Conservation (phyloP, 106 monocot species). For the Acanthochlamys bracteata region DNA sequence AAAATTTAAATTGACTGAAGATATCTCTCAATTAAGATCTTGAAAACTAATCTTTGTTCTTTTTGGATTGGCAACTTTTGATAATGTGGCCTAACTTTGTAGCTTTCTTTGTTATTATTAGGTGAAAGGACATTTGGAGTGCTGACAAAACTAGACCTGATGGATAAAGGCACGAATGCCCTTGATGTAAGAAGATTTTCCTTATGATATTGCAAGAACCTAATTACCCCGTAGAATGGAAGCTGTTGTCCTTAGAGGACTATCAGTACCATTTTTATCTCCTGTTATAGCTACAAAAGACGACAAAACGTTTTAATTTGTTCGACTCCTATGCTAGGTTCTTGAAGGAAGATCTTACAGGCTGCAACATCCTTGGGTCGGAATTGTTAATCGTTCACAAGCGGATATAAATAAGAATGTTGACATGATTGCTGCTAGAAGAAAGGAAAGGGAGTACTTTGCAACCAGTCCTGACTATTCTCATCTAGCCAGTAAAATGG, state of each 20-base stretch:
- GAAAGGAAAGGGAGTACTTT: slow-evolving; percentile 69
- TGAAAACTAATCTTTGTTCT: not conserved
- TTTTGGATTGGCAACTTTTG: not conserved
- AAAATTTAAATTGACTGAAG: not conserved
- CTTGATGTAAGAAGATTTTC: slow-evolving; percentile 42
- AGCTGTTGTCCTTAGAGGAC: no score
- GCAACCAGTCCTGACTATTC: slow-evolving; percentile 64
- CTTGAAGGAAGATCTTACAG: slow-evolving; percentile 71
- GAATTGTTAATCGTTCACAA: slow-evolving; percentile 81
- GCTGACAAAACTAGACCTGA: slow-evolving; percentile 73
- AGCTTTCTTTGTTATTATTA: not conserved
- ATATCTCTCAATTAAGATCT: not conserved
- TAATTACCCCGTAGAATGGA: not conserved
- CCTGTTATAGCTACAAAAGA: no score
- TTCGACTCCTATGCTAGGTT: slow-evolving; percentile 25
- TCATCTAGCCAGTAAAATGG: slow-evolving; percentile 79
- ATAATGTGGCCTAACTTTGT: no score
- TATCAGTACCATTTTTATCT: no score
- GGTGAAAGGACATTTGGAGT: slow-evolving; percentile 87
- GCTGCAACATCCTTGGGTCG: slow-evolving; percentile 77
- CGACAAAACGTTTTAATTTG: no score
- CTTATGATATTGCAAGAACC: not conserved
- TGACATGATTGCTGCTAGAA: slow-evolving; percentile 65
- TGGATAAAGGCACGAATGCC: slow-evolving; percentile 88
- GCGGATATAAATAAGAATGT: slow-evolving; percentile 75